Conservation (phyloP, 2,329 filamentous ascomycete genomes). For the Fusarium agapanthi region DNA sequence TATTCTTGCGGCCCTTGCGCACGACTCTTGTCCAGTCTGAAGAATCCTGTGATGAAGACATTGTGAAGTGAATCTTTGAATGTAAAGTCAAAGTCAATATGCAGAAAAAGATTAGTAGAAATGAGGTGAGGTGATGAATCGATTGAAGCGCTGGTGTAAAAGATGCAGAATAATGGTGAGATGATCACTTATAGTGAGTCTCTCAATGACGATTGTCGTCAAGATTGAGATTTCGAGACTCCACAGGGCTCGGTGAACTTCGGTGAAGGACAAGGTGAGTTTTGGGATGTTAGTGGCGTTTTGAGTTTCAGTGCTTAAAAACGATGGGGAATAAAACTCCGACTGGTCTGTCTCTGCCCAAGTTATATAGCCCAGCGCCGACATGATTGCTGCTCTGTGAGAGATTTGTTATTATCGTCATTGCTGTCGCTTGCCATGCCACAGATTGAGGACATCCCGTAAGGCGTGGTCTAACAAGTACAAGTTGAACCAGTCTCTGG, state of each 20-base stretch:
- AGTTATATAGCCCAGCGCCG: not conserved
- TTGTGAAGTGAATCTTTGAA: not conserved
- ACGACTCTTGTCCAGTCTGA: conserved; percentile 42
- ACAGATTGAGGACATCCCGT: not conserved
- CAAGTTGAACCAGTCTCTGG: not conserved
- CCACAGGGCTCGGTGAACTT: conserved; percentile 29
- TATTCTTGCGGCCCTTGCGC: conserved; percentile 34
- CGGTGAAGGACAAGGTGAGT: conserved; percentile 23
- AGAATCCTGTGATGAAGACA: conserved; percentile 19
- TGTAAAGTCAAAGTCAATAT: not conserved
- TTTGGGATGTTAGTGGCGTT: conserved; percentile 7
- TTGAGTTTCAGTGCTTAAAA: not conserved
- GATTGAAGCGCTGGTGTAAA: not conserved
- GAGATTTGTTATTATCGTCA: not conserved
- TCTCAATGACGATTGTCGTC: conserved; percentile 19
- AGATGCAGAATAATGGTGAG: not conserved
- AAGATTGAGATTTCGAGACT: conserved; percentile 33
- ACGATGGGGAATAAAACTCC: not conserved
- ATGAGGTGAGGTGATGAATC: not conserved
- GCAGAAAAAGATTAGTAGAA: not conserved
- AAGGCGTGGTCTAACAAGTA: not conserved
- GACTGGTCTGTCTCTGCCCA: not conserved
- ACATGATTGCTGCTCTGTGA: not conserved
- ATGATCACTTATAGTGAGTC: conserved; percentile 6
- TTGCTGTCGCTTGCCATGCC: not conserved